phyloP scores from a whole-genome alignment of 2,329 filamentous ascomycete species.

The Trichoderma cornu-damae region DNA sequence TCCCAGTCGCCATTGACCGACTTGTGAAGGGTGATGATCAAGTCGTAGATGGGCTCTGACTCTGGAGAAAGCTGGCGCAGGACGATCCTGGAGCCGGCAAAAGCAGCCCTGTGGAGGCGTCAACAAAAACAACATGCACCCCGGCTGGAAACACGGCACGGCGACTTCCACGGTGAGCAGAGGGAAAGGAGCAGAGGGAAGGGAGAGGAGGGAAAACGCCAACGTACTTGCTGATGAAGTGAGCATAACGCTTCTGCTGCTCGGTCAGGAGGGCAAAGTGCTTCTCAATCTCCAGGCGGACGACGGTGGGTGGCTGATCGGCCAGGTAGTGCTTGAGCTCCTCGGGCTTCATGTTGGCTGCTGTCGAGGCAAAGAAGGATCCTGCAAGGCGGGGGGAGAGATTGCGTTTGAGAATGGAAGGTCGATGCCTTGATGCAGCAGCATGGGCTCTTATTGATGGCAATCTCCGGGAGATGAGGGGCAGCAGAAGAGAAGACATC shows the following conservation, averaged over 20 bases:
- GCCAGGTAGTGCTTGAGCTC: slow-evolving; percentile 76
- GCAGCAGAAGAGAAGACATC: slow-evolving; percentile 35
- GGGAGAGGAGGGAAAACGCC: too few relatives aligned
- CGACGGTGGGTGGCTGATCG: slow-evolving; percentile 83
- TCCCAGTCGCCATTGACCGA: slow-evolving; percentile 66
- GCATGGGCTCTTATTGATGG: slow-evolving; percentile 28
- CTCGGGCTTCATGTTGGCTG: slow-evolving; percentile 49
- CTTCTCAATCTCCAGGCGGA: slow-evolving; percentile 82
- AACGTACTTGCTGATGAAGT: slow-evolving; percentile 73
- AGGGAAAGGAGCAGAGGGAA: background rate
- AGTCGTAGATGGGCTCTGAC: slow-evolving; percentile 73
- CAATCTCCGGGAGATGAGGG: slow-evolving; percentile 34
- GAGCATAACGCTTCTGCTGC: slow-evolving; percentile 82
- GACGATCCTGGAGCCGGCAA: slow-evolving; percentile 72
- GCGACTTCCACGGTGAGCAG: background rate
- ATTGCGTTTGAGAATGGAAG: slow-evolving; percentile 19
- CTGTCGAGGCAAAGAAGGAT: slow-evolving; percentile 25
- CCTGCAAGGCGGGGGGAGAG: slow-evolving; percentile 21
- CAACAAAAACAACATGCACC: slow-evolving; percentile 15
- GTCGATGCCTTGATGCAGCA: slow-evolving; percentile 27
- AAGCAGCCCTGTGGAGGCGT: slow-evolving; percentile 56
- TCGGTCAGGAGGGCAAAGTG: slow-evolving; percentile 77
- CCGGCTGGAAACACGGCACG: background rate
- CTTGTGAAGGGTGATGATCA: slow-evolving; percentile 69
- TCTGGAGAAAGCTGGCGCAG: slow-evolving; percentile 77